A percentile compares a stretch with the other conserved stretches of the same genome.
Conservation (phyloP, 2,329 filamentous ascomycete species). For the Boeremia exigua region DNA sequence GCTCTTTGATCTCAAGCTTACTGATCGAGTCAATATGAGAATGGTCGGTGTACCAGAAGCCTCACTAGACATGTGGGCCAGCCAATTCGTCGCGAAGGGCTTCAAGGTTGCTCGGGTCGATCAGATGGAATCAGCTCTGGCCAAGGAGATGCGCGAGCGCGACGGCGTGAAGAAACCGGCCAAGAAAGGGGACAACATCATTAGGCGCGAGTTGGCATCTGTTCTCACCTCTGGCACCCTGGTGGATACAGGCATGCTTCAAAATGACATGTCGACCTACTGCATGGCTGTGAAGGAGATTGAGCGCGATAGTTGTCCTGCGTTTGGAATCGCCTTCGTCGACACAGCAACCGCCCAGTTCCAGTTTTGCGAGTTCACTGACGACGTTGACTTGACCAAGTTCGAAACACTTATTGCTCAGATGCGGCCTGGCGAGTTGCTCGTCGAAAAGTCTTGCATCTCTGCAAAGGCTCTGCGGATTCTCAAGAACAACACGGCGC, state of each 20-base stretch:
- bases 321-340: slow-evolving; percentile 91
- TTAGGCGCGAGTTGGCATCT: slow-evolving; percentile 85
- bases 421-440: slow-evolving; percentile 82
- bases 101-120: slow-evolving; percentile 97
- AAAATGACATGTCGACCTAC: slow-evolving; percentile 96
- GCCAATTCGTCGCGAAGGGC: slow-evolving; percentile 97
- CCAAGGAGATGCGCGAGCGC: slow-evolving; percentile 98
- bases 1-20: slow-evolving; percentile 95
- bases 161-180: slow-evolving; percentile 63
- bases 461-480: slow-evolving; percentile 91
- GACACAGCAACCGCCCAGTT: slow-evolving; percentile 97
- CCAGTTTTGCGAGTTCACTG: slow-evolving; percentile 87
- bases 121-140: slow-evolving; percentile 93
- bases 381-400: slow-evolving; percentile 91
- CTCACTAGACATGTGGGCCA: slow-evolving; percentile 95
- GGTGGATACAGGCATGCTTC: slow-evolving; percentile 94
- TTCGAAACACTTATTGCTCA: slow-evolving; percentile 98
- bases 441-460: slow-evolving; percentile 82
- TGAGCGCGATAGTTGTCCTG: slow-evolving; percentile 73
- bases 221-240: slow-evolving; percentile 92
- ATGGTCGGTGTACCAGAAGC: slow-evolving; percentile 98
- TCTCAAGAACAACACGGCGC: slow-evolving; percentile 91
- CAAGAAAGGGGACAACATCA: slow-evolving; percentile 82
- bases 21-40: slow-evolving; percentile 97
- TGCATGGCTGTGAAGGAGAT: slow-evolving; percentile 87